phyloP scores from a whole-genome alignment of 2,329 filamentous ascomycete species.

The Grosmannia penicillata region DNA sequence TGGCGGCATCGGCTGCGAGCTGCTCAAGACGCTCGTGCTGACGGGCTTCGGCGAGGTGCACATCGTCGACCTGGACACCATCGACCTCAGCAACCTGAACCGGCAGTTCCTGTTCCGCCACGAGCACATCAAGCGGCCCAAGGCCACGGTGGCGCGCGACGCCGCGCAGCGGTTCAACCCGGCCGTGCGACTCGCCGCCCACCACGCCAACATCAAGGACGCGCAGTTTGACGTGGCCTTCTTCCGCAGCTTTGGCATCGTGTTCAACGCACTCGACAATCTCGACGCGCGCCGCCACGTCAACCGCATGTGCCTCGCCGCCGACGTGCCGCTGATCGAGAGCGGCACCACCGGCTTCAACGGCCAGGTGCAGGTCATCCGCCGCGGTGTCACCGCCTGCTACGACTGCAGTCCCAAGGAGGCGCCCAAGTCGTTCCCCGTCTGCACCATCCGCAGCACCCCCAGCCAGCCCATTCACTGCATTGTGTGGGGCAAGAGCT shows the following conservation, averaged over 20 bases:
- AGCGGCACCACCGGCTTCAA: constrained; percentile 97
- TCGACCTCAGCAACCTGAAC: constrained; percentile 94
- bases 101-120: constrained; percentile 93
- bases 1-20: constrained; percentile 92
- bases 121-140: constrained; percentile 96
- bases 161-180: constrained; percentile 85
- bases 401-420: constrained; percentile 92
- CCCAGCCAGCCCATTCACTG: constrained; percentile 95
- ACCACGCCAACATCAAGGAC: constrained; percentile 95
- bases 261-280: constrained; percentile 97
- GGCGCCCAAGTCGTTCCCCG: constrained; percentile 81
- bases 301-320: constrained; percentile 92
- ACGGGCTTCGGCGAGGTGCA: constrained; percentile 87
- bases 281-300: constrained; percentile 87
- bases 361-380: constrained; percentile 93
- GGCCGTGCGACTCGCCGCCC: constrained; percentile 67
- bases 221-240: constrained; percentile 71
- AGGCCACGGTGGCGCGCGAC: constrained; percentile 64
- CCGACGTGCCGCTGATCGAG: constrained; percentile 81
- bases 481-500: constrained; percentile 97
- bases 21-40: constrained; percentile 90
- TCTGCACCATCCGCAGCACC: constrained; percentile 93
- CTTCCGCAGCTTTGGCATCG: constrained; percentile 70
- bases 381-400: constrained; percentile 81
- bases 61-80: constrained; percentile 93